Base-by-base conservation (phyloP, 139 green algal genomes). In the Chlorella sp. region DNA sequence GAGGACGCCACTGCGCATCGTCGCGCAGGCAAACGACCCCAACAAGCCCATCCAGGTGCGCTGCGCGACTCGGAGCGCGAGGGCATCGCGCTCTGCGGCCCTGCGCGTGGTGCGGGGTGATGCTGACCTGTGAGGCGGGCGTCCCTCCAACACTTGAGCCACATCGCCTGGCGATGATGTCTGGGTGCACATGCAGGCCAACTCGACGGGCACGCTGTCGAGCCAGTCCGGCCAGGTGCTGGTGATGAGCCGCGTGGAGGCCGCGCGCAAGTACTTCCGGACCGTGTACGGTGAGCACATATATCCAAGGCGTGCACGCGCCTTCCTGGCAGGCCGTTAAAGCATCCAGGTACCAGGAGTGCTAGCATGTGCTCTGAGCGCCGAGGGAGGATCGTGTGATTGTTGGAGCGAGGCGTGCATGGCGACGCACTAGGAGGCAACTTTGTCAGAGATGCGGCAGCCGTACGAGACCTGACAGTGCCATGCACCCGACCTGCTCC, bases 41-140 rank as follows among this genome's bases (percentile, higher is more conserved):
- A 78, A 78, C 27, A 69, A 70, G 31, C 74, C 74, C 2, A 79
- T 74, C 36, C 74, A 74, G 36, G 62, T 27, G 60, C 26, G 60
- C 60, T n/a, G n/a, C n/a, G n/a, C n/a, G n/a, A n/a, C n/a, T n/a
- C n/a, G n/a, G n/a, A n/a, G n/a, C n/a, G n/a, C n/a, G n/a, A n/a
- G n/a, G n/a, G n/a, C n/a, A n/a, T n/a, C n/a, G n/a, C n/a, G n/a
- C n/a, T n/a, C n/a, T n/a, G n/a, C n/a, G n/a, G n/a, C n/a, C n/a
- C n/a, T n/a, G n/a, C n/a, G n/a, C n/a, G n/a, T n/a, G n/a, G n/a
- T n/a, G n/a, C n/a, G n/a, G 42, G 17, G 10, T 55, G 42, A 55
- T 10, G 42, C 42, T 55, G 10, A 55, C 10, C 42, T 17, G 42
- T 55, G 6, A 24, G 42, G 42, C 42, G 14, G 42, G 42, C 10